Conservation (phyloP, 768 basidiomycete genomes). For the Bullera alba region DNA sequence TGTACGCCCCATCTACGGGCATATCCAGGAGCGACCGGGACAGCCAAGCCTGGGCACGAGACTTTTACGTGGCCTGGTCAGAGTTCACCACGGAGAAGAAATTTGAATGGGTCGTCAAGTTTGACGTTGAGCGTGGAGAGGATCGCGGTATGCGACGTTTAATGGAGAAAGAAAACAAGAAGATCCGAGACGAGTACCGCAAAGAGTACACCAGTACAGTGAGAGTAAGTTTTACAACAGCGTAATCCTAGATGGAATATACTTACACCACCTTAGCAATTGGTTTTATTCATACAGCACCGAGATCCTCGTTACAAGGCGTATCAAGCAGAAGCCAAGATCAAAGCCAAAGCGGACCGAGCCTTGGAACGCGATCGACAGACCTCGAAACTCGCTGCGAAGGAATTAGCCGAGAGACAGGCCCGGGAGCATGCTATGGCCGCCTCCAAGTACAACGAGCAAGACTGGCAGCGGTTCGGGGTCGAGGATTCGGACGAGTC, state of each 20-base stretch:
- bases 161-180: constrained; percentile 96
- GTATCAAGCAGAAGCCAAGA: constrained; percentile 26
- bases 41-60: constrained; percentile 53
- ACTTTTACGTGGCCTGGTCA: constrained; percentile 79
- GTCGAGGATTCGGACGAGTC: constrained; percentile 12
- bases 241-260: neutral
- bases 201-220: constrained; percentile 90
- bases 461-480: constrained; percentile 75
- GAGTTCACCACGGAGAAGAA: constrained; percentile 82
- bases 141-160: constrained; percentile 78
- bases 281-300: constrained; percentile 52
- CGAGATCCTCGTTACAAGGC: constrained; percentile 73
- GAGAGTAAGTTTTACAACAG: constrained; percentile 53
- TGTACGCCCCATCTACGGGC: constrained; percentile 53
- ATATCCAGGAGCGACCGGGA: constrained; percentile 46
- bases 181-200: constrained; percentile 74
- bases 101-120: constrained; percentile 79
- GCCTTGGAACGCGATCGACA: constrained; percentile 30
- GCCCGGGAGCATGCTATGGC: constrained; percentile 43
- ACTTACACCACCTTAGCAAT: constrained; percentile 17
- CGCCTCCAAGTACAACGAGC: constrained; percentile 59
- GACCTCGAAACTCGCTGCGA: constrained; percentile 46
- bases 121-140: constrained; percentile 75
- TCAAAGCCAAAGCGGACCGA: constrained; percentile 13
- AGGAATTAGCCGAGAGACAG: constrained; percentile 11